Percentiles rank a stretch among this genome's conserved stretches.
Conservation (phyloP, 2,329 filamentous ascomycete genomes). For the Ceratocystis albifundus region DNA sequence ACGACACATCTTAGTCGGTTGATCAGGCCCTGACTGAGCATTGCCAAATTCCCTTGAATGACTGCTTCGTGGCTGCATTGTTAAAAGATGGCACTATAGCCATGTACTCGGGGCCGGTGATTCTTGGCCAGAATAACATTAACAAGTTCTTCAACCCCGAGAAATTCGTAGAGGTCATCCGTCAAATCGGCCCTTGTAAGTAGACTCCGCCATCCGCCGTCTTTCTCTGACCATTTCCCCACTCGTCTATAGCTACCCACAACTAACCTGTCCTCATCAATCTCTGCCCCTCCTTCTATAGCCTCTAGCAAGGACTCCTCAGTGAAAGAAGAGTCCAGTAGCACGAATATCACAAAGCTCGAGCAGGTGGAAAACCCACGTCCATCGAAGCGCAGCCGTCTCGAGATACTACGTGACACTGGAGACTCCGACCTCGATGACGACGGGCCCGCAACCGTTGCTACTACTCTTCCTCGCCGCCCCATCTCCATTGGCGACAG, state of each 20-base stretch:
- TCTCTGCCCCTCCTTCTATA: not conserved
- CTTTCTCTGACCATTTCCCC: not conserved
- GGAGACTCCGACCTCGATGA: conserved; percentile 11
- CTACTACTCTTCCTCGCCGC: not conserved
- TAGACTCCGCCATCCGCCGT: not conserved
- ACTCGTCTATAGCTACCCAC: no score
- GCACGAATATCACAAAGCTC: not conserved
- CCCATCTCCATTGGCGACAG: conserved; percentile 42
- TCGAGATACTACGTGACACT: not conserved
- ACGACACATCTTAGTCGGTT: conserved; percentile 34
- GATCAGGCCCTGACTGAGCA: conserved; percentile 41
- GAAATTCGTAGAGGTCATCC: conserved; percentile 30
- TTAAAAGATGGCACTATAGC: conserved; percentile 38
- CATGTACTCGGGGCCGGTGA: conserved; percentile 38
- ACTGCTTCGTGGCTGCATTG: conserved; percentile 43
- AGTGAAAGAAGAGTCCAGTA: conserved; percentile 2
- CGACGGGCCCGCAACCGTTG: not conserved
- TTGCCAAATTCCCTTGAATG: conserved; percentile 41
- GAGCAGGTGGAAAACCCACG: not conserved
- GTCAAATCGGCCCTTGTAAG: conserved; percentile 14
- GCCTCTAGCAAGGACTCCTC: not conserved
- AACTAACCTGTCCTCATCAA: not conserved
- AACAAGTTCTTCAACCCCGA: conserved; percentile 38
- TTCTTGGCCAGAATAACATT: conserved; percentile 32
- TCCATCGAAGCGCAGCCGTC: not conserved